phyloP scores from a whole-genome alignment of 306 rosid species.

The Corylus americana region DNA sequence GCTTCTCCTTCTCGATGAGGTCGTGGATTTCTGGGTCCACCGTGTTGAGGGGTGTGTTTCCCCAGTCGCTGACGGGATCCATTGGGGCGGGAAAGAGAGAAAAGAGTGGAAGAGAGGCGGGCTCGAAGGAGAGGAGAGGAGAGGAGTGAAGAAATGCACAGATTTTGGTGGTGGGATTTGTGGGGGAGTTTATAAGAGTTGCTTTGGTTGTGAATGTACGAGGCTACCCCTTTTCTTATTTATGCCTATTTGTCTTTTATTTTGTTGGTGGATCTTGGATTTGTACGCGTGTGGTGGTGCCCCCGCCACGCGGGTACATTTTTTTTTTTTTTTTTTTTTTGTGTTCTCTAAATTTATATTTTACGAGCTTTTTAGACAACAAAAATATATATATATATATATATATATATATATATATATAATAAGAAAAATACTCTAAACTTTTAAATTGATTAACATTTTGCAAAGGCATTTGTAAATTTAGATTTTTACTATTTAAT shows the following conservation, averaged over 20 bases:
- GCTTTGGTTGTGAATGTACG: not conserved
- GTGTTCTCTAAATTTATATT: no score
- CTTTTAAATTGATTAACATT: no score
- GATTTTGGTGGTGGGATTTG: not conserved
- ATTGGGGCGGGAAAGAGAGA: slow-evolving; percentile 20
- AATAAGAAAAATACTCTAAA: no score
- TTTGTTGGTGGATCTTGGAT: not conserved
- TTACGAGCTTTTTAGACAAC: no score
- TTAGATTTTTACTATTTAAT: no score
- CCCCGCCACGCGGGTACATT: not conserved
- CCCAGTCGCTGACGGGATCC: slow-evolving; percentile 81
- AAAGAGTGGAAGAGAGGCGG: not conserved
- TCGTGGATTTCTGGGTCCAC: slow-evolving; percentile 88
- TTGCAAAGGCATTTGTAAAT: no score
- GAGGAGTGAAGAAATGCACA: not conserved
- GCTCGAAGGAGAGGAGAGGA: not conserved
- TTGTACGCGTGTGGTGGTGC: not conserved
- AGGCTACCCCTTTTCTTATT: not conserved
- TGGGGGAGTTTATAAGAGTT: not conserved
- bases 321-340: no score
- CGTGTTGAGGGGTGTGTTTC: slow-evolving; percentile 53
- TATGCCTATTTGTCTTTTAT: not conserved
- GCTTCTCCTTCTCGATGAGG: slow-evolving; percentile 85
- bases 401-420: no score
- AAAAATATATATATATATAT: no score